Evolutionary conservation across 345 rosid species (phyloP).

Genomic region (Bretschneidera sinensis): DNA sequence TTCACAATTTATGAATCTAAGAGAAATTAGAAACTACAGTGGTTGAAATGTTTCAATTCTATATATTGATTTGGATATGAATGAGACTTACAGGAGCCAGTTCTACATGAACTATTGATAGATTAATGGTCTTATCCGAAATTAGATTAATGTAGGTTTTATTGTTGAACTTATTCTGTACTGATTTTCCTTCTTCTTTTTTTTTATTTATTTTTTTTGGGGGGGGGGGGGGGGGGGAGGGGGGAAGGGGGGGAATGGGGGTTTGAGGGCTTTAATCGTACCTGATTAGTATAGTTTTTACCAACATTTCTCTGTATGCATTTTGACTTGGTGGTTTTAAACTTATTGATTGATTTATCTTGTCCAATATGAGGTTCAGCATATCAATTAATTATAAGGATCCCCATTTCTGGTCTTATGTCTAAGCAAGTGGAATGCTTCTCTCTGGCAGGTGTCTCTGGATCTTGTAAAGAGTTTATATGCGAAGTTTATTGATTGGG

Average conservation of each 20-base stretch:
- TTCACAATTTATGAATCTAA: no score
- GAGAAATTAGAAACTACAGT: no score
- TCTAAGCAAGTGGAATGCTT: not conserved
- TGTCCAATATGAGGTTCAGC: not conserved
- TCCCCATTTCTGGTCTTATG: slow-evolving; percentile 2
- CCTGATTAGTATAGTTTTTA: not conserved
- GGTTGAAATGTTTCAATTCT: no score
- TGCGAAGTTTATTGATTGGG: slow-evolving; percentile 97
- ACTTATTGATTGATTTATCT: not conserved
- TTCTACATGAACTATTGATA: no score
- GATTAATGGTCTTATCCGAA: no score
- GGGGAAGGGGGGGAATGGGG: no score
- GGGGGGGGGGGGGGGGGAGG: no score
- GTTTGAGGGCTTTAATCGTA: not conserved
- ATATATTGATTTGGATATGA: no score
- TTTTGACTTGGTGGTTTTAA: not conserved
- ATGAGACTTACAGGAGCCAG: not conserved
- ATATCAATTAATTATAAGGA: not conserved
- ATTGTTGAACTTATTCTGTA: no score
- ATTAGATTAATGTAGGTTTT: no score
- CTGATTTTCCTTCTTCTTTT: no score
- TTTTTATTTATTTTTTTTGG: no score
- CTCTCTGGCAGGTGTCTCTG: slow-evolving; percentile 70
- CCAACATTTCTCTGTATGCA: not conserved
- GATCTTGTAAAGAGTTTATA: slow-evolving; percentile 93